These are phyloP conservation scores for Metarhizium anisopliae DNA, from an alignment of 2,329 filamentous ascomycete genomes.

Conservation along the genomic window DNA sequence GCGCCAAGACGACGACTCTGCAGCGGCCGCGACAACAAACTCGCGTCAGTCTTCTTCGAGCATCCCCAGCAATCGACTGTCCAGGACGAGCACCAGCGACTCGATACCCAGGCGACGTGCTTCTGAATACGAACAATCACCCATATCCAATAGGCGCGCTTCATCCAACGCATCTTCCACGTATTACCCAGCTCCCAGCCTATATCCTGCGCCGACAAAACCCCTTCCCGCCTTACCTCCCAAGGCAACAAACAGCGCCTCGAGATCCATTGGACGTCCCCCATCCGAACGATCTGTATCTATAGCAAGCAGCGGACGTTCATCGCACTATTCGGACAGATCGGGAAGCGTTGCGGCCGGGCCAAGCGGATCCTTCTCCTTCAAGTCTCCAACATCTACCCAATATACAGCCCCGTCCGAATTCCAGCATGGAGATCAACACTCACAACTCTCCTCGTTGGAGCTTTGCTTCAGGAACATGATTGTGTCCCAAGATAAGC, in stretches of 20 bases:
- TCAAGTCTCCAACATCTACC: background rate
- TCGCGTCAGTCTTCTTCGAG: background rate
- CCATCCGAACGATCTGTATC: conserved; percentile 2
- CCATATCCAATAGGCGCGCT: background rate
- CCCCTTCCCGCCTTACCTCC: conserved; percentile 6
- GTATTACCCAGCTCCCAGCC: conserved; percentile 2
- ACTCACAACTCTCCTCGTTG: conserved; percentile 2
- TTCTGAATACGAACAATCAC: background rate
- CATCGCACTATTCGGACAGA: conserved; percentile 5
- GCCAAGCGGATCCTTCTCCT: background rate
- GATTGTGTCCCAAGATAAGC: conserved; percentile 18
- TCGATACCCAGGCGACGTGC: background rate
- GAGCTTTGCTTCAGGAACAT: conserved; percentile 13
- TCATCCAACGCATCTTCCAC: conserved; percentile 4
- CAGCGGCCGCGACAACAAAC: background rate
- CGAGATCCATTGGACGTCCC: conserved; percentile 2
- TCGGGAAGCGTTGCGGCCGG: background rate
- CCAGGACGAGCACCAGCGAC: background rate
- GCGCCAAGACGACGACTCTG: background rate
- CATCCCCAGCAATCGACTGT: background rate
- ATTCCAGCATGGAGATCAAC: background rate
- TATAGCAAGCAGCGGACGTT: conserved; percentile 1
- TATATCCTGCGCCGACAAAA: conserved; percentile 6
- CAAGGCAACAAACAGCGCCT: background rate
- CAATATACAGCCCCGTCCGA: background rate